These are phyloP conservation scores for Termitomyces sp. DNA, from an alignment of 768 basidiomycete genomes.

Conservation along the genomic window DNA sequence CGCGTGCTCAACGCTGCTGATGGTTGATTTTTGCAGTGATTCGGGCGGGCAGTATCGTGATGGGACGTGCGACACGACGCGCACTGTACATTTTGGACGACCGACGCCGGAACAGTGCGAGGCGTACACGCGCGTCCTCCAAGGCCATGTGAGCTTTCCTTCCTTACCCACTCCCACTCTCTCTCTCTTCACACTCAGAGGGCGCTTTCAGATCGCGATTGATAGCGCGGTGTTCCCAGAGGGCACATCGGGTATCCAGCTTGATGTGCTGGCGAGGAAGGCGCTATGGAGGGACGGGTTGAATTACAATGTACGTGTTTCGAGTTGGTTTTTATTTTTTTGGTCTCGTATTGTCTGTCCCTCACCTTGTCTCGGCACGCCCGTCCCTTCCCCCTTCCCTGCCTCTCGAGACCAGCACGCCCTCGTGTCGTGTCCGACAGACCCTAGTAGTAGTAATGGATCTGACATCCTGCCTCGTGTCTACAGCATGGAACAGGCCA, in stretches of 20 bases:
- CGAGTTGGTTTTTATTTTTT: no score
- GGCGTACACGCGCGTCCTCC: constrained; percentile 91
- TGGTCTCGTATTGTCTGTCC: no score
- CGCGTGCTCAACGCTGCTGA: no score
- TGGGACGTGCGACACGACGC: constrained; percentile 83
- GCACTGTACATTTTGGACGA: constrained; percentile 83
- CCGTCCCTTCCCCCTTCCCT: no score
- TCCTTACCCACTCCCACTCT: constrained; percentile 11
- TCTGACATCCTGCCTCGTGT: constrained; percentile 9
- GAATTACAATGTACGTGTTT: constrained; percentile 68
- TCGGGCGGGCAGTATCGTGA: constrained; percentile 89
- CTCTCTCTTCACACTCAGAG: no score
- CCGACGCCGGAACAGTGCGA: constrained; percentile 82
- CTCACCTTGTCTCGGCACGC: no score
- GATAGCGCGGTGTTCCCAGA: constrained; percentile 87
- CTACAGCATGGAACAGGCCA: constrained; percentile 86
- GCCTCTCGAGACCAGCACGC: no score
- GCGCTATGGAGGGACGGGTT: constrained; percentile 84
- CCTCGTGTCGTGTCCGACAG: not conserved
- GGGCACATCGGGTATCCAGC: constrained; percentile 76
- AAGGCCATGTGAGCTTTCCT: constrained; percentile 78
- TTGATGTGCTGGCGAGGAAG: constrained; percentile 87
- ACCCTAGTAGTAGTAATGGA: not conserved
- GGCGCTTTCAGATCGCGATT: constrained; percentile 85
- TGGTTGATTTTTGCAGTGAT: constrained; percentile 47